Percentiles rank a stretch among this genome's conserved stretches.
phyloP scores from a whole-genome alignment of 2,329 filamentous ascomycete species.

The Talaromyces albobiverticillius region DNA sequence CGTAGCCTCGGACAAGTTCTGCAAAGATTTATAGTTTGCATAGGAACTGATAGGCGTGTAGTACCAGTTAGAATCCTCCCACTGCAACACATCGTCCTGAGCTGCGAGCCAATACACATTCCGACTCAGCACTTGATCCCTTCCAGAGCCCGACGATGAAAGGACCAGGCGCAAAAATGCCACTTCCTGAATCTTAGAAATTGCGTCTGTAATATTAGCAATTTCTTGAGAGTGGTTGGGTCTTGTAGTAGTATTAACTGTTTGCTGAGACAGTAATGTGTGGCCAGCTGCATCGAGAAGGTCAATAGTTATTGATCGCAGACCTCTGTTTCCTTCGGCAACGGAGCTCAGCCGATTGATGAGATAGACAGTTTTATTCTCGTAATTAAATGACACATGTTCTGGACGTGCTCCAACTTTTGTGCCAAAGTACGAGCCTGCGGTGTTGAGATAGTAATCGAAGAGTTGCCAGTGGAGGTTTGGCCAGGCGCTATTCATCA shows the following conservation, averaged over 20 bases:
- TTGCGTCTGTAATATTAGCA: constrained; percentile 25
- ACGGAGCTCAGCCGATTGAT: constrained; percentile 52
- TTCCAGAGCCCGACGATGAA: constrained; percentile 24
- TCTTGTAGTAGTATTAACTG: constrained; percentile 32
- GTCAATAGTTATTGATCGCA: constrained; percentile 48
- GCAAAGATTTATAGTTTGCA: constrained; percentile 48
- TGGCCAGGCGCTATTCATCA: constrained; percentile 65
- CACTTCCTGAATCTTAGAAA: constrained; percentile 39
- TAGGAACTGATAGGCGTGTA: constrained; percentile 56
- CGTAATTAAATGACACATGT: constrained; percentile 57
- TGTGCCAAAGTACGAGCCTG: constrained; percentile 58
- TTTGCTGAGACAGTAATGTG: constrained; percentile 32
- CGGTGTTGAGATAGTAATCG: constrained; percentile 60
- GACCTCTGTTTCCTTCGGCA: constrained; percentile 28
- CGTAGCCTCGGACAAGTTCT: constrained; percentile 35
- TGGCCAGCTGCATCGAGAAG: constrained; percentile 51
- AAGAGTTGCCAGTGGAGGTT: constrained; percentile 64
- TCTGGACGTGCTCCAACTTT: constrained; percentile 53
- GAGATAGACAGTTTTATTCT: constrained; percentile 44
- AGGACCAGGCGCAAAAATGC: constrained; percentile 54
- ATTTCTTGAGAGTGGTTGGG: constrained; percentile 48
- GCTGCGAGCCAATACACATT: constrained; percentile 61
- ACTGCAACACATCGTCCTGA: constrained; percentile 51
- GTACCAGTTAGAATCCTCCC: constrained; percentile 59
- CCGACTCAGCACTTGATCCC: constrained; percentile 43